phyloP scores from a whole-genome alignment of 2,329 filamentous ascomycete genomes.

The Zasmidium cellare region DNA sequence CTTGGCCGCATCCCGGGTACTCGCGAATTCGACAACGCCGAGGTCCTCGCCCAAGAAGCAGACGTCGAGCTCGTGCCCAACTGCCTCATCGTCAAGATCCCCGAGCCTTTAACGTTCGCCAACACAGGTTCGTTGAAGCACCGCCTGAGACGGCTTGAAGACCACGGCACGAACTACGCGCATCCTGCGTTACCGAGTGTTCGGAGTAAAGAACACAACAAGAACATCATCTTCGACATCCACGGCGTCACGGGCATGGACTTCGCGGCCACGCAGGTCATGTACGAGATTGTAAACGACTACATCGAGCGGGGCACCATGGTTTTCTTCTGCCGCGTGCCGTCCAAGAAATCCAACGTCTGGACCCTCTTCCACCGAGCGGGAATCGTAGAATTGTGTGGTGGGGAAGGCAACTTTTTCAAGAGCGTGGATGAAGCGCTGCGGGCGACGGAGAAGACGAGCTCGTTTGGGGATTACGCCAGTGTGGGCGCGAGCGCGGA shows the following conservation, averaged over 20 bases:
- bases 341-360: constrained; percentile 54
- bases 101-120: constrained; percentile 92
- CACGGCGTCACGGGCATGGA: constrained; percentile 96
- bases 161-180: constrained; percentile 81
- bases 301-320: constrained; percentile 76
- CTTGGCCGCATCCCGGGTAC: constrained; percentile 85
- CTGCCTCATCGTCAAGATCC: constrained; percentile 94
- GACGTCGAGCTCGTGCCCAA: constrained; percentile 83
- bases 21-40: constrained; percentile 78
- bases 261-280: constrained; percentile 86
- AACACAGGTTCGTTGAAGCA: constrained; percentile 89
- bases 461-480: constrained; percentile 12
- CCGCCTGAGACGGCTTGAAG: constrained; percentile 77
- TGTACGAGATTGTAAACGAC: constrained; percentile 80
- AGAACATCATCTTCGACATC: constrained; percentile 94
- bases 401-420: constrained; percentile 77
- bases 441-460: constrained; percentile 70
- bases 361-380: constrained; percentile 73
- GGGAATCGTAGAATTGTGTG: constrained; percentile 82
- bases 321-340: constrained; percentile 70
- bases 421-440: constrained; percentile 81
- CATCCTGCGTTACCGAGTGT: constrained; percentile 86
- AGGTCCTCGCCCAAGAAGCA: constrained; percentile 42
- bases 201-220: constrained; percentile 75
- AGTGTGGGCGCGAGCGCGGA: neutral